Evolutionary conservation across 2,329 filamentous ascomycete species (phyloP), one percentile per base, ranked within the genome.

Genomic region (Verticillium dahliae): DNA sequence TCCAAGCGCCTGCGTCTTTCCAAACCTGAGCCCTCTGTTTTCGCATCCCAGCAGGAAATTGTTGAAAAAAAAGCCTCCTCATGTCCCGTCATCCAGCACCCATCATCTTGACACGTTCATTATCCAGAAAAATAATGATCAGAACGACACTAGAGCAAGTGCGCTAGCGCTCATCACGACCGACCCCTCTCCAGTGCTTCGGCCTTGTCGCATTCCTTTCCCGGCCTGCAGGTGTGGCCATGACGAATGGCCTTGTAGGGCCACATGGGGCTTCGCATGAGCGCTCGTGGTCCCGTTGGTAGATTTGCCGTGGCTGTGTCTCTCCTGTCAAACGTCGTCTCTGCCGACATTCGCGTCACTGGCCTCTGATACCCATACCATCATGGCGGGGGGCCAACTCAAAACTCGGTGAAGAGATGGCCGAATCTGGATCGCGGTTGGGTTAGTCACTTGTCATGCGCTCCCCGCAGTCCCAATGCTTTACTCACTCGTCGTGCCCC

Each of bases 401-500:
- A 91, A 73, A 92, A 92, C 71, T 92, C 90, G 61, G 81, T 81
- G 78, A 94, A 94, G 67, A 92, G 75, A 73, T 91, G 84, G 57
- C 89, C 90, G 69, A 87, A 87, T 72, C 90, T 92, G 68, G 63
- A 6, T 31, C 9, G 18, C n/a, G 59, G 27, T 27, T 27, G 27
- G 22, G 31, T 62, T 27, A 63, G 61, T 57, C 31, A 27, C n/a
- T 45, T 18, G 52, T 38, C 52, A 33, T 45, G n/a, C 22, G 34
- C 14, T 27, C 38, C n/a, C 1, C 10, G 54, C 11, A 52, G 31
- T 22, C 27, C 4, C 10, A 3, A 15, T 41, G 38, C 13, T 41
- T 31, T 27, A 90, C 94, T 80, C 83, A 97, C 94, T 92, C 89
- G 76, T 98, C 94, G 66, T 88, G 81, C 56, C 91, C 92, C 60